Evolutionary conservation across 1,284 basidiomycete species (phyloP).

Genomic region (Sporisorium iseilematis-ciliati): DNA sequence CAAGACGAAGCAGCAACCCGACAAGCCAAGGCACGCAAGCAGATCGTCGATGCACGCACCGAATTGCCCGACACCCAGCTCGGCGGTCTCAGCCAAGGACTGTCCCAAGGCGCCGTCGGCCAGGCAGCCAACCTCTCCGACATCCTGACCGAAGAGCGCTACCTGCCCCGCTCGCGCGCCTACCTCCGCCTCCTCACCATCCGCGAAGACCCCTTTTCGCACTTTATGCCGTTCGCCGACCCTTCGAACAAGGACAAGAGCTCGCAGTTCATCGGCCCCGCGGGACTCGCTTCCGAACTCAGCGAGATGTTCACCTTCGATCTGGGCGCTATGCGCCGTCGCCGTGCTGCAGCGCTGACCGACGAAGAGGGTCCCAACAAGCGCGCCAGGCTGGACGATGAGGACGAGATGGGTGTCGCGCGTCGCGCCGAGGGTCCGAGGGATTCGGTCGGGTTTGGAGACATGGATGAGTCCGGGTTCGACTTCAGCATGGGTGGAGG

Average conservation of each 20-base stretch:
- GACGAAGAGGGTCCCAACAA: slow-evolving; percentile 68
- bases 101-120: slow-evolving; percentile 74
- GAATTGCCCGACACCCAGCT: slow-evolving; percentile 72
- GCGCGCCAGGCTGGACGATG: slow-evolving; percentile 52
- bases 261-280: slow-evolving; percentile 78
- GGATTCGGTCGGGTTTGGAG: slow-evolving; percentile 47
- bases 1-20: slow-evolving; percentile 52
- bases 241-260: slow-evolving; percentile 76
- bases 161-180: slow-evolving; percentile 83
- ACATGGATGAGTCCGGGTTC: slow-evolving; percentile 35
- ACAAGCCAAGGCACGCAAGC: slow-evolving; percentile 66
- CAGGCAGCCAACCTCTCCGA: slow-evolving; percentile 77
- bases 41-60: slow-evolving; percentile 72
- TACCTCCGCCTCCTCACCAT: slow-evolving; percentile 86
- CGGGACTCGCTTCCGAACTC: slow-evolving; percentile 83
- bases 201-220: slow-evolving; percentile 82
- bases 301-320: slow-evolving; percentile 85
- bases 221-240: slow-evolving; percentile 78
- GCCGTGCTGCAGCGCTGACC: slow-evolving; percentile 64
- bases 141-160: slow-evolving; percentile 80
- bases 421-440: slow-evolving; percentile 35
- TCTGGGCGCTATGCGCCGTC: slow-evolving; percentile 70
- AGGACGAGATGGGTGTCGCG: slow-evolving; percentile 68
- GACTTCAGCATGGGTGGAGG: slow-evolving; percentile 39
- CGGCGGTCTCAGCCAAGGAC: slow-evolving; percentile 42